Base-by-base conservation (phyloP, 1,139 yeast species). In the Magnusiomyces ingens region DNA sequence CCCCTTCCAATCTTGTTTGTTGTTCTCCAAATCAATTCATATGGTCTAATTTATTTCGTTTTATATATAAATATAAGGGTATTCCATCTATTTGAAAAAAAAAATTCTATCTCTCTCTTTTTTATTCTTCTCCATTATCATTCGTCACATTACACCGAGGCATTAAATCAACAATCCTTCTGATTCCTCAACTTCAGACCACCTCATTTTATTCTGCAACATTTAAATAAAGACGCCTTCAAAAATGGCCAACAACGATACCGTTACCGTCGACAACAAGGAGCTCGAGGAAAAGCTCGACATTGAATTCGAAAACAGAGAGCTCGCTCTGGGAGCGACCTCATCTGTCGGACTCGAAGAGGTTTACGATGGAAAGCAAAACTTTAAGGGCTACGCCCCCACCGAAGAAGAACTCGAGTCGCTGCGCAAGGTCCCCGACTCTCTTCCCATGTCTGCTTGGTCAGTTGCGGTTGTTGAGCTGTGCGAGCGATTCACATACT, bases 401-500 rank as follows among this genome's bases (percentile, higher is more conserved):
- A 72, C 75, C 15, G 73, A 64, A 13, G 75, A 71, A 50, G 87
- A 82, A 63, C 61, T 71, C 37, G 56, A 57, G 2, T 72, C 76
- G 6, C 75, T 80, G 55, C 75, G 81, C 57, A 66, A 66, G 53
- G 65, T 80, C 65, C 18, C 71, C 55, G 66, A 74, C 71, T 56
- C 54, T 4, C 64, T 73, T 2, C 83, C 84, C 2, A 57, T 64
- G 40, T 65, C 75, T 12, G 82, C 87, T 60, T 87, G 86, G 82
- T 75, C 84, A 55, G 86, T 87, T 51, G 90, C 93, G 38, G 59
- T 85, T 50, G 87, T 87, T 44, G 95, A 87, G 69, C 79, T 87
- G 59, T 81, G 91, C 45, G 95, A 87, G 70, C 79, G 95, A 62
- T 87, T 87, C 67, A 77, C 93, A n/a, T 87, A 82, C 74, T 87